Evolutionary conservation across 2,329 filamentous ascomycete genomes (phyloP), one percentile per base, ranked within the genome.

Genomic region (Fusarium subtropicale): DNA sequence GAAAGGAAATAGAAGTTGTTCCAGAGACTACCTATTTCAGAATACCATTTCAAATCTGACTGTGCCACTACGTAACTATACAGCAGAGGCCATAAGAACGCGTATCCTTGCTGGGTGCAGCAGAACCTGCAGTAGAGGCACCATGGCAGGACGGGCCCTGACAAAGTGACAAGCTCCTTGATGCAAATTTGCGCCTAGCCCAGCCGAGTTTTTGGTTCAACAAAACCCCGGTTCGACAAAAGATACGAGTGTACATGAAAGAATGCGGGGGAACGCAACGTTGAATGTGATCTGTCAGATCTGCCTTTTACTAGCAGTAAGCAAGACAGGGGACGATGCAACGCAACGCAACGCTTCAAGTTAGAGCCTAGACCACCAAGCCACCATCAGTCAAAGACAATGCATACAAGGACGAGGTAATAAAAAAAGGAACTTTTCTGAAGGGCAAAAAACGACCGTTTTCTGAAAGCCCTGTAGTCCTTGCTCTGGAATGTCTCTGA

Each of bases 221-320:
- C 56, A 66, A 55, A 60, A 46, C 55, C 46, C 68, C 36, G 31
- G 47, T 33, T 55, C 20, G 24, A 39, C 11, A 51, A 31, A 51
- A 42, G 38, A 58, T 57, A 56, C 55, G 28, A 20, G 28, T 46
- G 26, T 46, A 46, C 44, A 46, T 39, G 31, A 59, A 56, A 65
- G 61, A 73, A 74, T 74, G 72, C 70, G 72, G 72, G 70, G 72
- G 63, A 74, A 51, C 38, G 58, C 52, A 68, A 68, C 42, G 31
- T 34, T 63, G 30, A 26, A 57, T 53, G 28, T 74, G 72, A 74
- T 63, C 36, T 66, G 71, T 74, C 71, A 72, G 62, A 69, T 74
- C 51, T 60, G 58, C 46, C 61, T 69, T 20, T 39, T 39, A 12
- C 36, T 39, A 39, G 36, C 20, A 68, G 62, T 65, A 60, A 58